These are phyloP conservation scores for Plasmodium blacklocki DNA, from an alignment of 169 alveolate species.

Conservation along the genomic window DNA sequence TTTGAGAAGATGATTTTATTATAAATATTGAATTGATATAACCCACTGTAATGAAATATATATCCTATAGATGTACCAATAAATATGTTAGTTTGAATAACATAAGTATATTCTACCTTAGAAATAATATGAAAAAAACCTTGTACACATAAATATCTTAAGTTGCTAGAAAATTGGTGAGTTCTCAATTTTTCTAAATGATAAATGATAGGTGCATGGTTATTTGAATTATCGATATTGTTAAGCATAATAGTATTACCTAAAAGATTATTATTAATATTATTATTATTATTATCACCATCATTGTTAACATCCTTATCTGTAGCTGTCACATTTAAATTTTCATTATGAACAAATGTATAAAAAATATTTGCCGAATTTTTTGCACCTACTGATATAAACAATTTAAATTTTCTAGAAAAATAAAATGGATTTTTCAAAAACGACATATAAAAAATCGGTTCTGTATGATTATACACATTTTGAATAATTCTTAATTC, in stretches of 20 bases:
- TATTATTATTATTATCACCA: too few species aligned
- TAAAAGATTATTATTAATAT: too few species aligned
- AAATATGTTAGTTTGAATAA: constrained; percentile 16
- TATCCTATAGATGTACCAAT: constrained; percentile 68
- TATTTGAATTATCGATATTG: background rate
- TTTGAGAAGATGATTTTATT: constrained; percentile 41
- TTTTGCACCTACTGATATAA: constrained; percentile 66
- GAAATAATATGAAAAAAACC: constrained; percentile 19
- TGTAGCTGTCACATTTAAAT: too few species aligned
- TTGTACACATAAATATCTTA: constrained; percentile 56
- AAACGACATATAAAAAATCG: constrained; percentile 52
- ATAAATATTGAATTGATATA: constrained; percentile 27
- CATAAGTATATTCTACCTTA: background rate
- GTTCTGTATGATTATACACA: constrained; percentile 59
- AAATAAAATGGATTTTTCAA: constrained; percentile 42
- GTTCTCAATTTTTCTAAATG: constrained; percentile 65
- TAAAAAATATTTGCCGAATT: constrained; percentile 58
- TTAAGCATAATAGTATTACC: too few species aligned
- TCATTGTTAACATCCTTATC: too few species aligned
- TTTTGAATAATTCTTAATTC: constrained; percentile 41
- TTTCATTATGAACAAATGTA: background rate
- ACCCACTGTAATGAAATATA: constrained; percentile 44
- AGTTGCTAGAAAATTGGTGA: constrained; percentile 42
- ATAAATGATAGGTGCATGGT: constrained; percentile 41
- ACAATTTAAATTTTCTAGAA: constrained; percentile 27